phyloP scores from a whole-genome alignment of 345 rosid genomes.

The Streptanthus diversifolius region DNA sequence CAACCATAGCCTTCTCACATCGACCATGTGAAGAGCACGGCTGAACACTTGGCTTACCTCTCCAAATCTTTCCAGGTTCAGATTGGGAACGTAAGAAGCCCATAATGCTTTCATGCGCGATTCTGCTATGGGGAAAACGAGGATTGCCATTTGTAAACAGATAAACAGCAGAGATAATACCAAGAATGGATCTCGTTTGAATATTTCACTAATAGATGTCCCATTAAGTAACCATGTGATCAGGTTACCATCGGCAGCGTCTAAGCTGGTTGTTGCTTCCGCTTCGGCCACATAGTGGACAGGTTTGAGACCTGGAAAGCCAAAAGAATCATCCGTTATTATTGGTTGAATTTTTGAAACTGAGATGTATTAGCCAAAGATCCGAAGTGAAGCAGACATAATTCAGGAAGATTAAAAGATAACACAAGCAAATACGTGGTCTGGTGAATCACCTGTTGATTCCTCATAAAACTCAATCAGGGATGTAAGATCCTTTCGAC shows the following conservation, averaged over 20 bases:
- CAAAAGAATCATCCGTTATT: not conserved
- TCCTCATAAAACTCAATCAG: constrained; percentile 65
- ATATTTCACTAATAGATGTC: constrained; percentile 40
- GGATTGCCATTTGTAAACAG: constrained; percentile 45
- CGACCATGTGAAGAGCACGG: constrained; percentile 64
- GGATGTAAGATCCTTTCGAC: constrained; percentile 56
- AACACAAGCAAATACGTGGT: constrained; percentile 4
- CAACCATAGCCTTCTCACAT: constrained; percentile 80
- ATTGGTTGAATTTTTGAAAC: not conserved
- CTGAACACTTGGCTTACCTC: constrained; percentile 75
- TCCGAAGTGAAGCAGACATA: not conserved
- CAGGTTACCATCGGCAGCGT: not conserved
- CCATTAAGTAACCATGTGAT: constrained; percentile 37
- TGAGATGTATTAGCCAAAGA: not conserved
- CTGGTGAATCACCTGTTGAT: constrained; percentile 51
- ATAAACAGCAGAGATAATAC: constrained; percentile 50
- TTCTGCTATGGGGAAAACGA: constrained; percentile 43
- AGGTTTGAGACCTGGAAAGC: constrained; percentile 38
- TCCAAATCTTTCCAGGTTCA: constrained; percentile 81
- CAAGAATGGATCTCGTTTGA: constrained; percentile 59
- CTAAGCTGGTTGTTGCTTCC: constrained; percentile 31
- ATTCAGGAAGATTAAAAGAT: not conserved
- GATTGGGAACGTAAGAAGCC: constrained; percentile 50
- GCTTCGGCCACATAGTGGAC: constrained; percentile 46
- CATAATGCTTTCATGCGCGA: constrained; percentile 59